Base-by-base conservation (phyloP, 805 yeast species). In the Lipomyces spencermartinsiae region DNA sequence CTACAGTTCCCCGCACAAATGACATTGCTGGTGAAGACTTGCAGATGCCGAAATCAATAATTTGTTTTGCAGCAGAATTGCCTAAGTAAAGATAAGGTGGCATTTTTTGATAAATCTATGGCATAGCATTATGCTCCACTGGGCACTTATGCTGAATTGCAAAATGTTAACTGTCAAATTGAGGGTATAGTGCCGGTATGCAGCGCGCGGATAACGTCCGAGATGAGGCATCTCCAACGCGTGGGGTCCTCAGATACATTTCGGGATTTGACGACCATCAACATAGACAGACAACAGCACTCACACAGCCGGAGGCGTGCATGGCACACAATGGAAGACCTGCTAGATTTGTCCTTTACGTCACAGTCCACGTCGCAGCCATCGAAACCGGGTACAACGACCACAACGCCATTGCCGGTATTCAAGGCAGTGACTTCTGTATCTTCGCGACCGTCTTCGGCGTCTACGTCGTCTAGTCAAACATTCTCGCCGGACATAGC, bases 261-360 rank as follows among this genome's bases (percentile, higher is more conserved):
- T n/a, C 49, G 16, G 49, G 22, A 16, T 43, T 43, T 9, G 49
- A 43, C 19, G 22, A 9, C 16, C 49, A 43, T n/a, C 22, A 3
- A 16, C n/a, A 43, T 43, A 16, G 22, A 12, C 19, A 9, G 22
- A 5, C 22, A 19, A 9, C 22, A 43, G 49, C 49, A n/a, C 49
- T 25, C 29, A 25, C 29, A 25, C 29, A 25, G 29, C 29, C 29
- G 29, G 8, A n/a, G 22, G 49, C 22, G 19, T 43, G 22, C 49
- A 43, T 43, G 49, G 56, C 29, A 19, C 57, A 35, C 19, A 34
- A 69, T 69, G 72, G 72, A 66, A 22, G 72, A 69, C 33, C 63
- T 69, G 19, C 49, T 69, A 19, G 72, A 69, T 49, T 53, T 69
- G n/a, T 63, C 70, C 7, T 69, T 69, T 58, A 33, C 19, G 37